Percentiles rank a stretch among this genome's conserved stretches.
Conservation (phyloP, 2,329 filamentous ascomycete genomes). For the Raffaelea ambrosiae region DNA sequence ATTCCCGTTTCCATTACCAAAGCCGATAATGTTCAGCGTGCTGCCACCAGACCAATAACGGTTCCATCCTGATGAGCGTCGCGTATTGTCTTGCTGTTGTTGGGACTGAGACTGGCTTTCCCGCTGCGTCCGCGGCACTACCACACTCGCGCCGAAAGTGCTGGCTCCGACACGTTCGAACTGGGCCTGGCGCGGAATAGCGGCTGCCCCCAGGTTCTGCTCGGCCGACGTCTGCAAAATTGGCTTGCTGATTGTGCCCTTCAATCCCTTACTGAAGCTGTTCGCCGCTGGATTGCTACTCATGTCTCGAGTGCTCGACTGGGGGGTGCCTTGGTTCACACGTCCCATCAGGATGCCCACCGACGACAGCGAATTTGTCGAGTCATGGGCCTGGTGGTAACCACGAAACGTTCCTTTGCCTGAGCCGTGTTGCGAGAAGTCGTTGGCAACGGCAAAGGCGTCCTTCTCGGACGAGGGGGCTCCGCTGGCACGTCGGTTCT, state of each 20-base stretch:
- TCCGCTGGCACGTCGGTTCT: slow-evolving; percentile 33
- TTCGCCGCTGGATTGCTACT: slow-evolving; percentile 50
- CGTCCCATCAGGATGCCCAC: slow-evolving; percentile 61
- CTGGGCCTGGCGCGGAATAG: slow-evolving; percentile 23
- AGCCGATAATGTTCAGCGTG: slow-evolving; percentile 56
- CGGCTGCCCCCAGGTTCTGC: slow-evolving; percentile 12
- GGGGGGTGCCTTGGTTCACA: slow-evolving; percentile 37
- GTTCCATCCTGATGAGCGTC: slow-evolving; percentile 68
- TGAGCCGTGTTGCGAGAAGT: slow-evolving; percentile 24
- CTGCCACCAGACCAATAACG: slow-evolving; percentile 70
- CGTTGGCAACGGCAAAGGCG: slow-evolving; percentile 37
- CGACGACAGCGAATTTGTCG: slow-evolving; percentile 51
- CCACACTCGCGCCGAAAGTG: no score
- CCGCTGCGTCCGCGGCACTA: slow-evolving; percentile 20
- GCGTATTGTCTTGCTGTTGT: slow-evolving; percentile 31
- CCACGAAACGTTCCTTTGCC: slow-evolving; percentile 32
- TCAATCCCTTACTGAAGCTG: slow-evolving; percentile 55
- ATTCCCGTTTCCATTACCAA: slow-evolving; percentile 33
- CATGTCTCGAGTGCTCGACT: slow-evolving; percentile 15
- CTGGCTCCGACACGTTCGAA: slow-evolving; percentile 23
- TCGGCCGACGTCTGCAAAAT: slow-evolving; percentile 33
- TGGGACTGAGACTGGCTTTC: slow-evolving; percentile 22
- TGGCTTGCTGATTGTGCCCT: slow-evolving; percentile 54
- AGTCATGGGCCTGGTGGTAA: slow-evolving; percentile 44
- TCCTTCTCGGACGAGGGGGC: slow-evolving; percentile 49